Evolutionary conservation across 306 rosid genomes (phyloP).

Genomic region (Trifolium subterraneum): DNA sequence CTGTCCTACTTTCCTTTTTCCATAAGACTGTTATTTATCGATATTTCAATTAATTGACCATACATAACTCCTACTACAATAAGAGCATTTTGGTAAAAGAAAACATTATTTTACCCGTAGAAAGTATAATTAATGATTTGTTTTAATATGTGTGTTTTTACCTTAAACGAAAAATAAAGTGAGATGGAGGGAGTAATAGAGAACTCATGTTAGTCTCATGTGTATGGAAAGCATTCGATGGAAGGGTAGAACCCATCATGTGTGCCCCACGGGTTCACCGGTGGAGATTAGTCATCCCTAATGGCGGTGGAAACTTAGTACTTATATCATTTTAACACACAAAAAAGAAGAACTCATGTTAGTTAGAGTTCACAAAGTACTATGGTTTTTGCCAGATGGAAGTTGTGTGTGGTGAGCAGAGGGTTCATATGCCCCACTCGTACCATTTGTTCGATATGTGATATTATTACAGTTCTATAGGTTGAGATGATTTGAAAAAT

Average conservation of each 20-base stretch:
- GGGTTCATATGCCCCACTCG: neutral
- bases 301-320: no score
- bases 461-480: slow-evolving; percentile 26
- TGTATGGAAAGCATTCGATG: no score
- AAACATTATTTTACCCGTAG: neutral
- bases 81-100: neutral
- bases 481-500: slow-evolving; percentile 25
- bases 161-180: neutral
- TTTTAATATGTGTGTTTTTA: neutral
- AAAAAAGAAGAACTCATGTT: neutral
- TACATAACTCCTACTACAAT: neutral
- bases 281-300: no score
- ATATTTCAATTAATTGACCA: neutral
- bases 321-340: no score
- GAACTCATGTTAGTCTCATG: neutral
- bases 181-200: neutral
- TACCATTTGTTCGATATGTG: slow-evolving; percentile 7
- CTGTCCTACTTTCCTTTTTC: neutral
- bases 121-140: neutral
- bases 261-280: no score
- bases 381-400: slow-evolving; percentile 20
- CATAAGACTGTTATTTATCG: neutral
- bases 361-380: slow-evolving; percentile 14
- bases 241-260: no score
- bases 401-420: slow-evolving; percentile 14